Percentiles rank a stretch among this genome's conserved stretches.
phyloP scores from a whole-genome alignment of 495 filamentous ascomycete genomes.

The Xylaria cubensis region DNA sequence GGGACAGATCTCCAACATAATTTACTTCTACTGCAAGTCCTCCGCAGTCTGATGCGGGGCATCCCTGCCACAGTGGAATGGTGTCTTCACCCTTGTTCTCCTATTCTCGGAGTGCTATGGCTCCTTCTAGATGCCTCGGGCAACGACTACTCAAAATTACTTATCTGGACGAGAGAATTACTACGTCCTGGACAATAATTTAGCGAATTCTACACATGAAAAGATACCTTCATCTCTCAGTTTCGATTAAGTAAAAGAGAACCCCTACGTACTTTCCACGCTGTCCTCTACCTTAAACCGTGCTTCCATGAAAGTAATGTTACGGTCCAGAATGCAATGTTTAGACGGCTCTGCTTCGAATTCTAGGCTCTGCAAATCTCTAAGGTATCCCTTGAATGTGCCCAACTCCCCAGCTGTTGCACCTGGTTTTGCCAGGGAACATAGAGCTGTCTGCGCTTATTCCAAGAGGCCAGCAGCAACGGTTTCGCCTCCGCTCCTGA shows the following conservation, averaged over 20 bases:
- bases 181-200: not conserved
- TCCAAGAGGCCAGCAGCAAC: slow-evolving; percentile 87
- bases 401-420: not conserved
- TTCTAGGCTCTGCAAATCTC: not conserved
- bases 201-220: not conserved
- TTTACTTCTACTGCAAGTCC: not conserved
- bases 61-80: slow-evolving; percentile 12
- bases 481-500: slow-evolving; percentile 80
- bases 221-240: not conserved
- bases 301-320: not conserved
- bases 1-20: not conserved
- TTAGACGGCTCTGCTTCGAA: not conserved
- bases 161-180: not conserved
- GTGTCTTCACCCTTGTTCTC: not conserved
- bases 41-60: slow-evolving; percentile 13
- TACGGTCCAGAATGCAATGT: not conserved
- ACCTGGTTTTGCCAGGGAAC: not conserved
- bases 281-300: not conserved
- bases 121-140: not conserved
- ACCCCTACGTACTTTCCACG: not conserved
- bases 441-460: slow-evolving; percentile 11
- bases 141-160: not conserved
- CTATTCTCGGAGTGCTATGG: not conserved
- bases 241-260: not conserved
- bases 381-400: not conserved